Conservation (phyloP, 345 rosid species). For the Tarenaya hassleriana region DNA sequence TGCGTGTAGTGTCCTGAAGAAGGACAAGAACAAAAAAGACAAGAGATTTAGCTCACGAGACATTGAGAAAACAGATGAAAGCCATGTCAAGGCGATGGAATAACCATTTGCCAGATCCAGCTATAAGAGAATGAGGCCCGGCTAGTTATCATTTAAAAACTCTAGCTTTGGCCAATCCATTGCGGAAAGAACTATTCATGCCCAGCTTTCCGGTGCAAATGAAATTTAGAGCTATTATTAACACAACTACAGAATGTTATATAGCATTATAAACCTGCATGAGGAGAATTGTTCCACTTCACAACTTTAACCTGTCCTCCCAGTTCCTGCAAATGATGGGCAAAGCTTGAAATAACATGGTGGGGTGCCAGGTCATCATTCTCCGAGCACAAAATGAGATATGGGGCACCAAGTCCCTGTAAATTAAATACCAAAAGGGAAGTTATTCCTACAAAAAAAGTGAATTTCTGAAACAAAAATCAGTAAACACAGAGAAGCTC, state of each 20-base stretch:
- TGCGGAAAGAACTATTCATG: too few relatives aligned
- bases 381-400: conserved; percentile 76
- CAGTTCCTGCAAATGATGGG: conserved; percentile 46
- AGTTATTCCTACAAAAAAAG: conserved; percentile 8
- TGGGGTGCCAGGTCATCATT: conserved; percentile 66
- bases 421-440: conserved; percentile 9
- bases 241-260: conserved; percentile 1
- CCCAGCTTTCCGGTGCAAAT: background rate
- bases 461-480: conserved; percentile 8
- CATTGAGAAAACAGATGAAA: background rate
- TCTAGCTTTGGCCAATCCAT: background rate
- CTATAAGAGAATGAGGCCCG: too few relatives aligned
- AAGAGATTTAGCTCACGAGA: conserved; percentile 5
- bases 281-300: conserved; percentile 68
- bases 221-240: background rate
- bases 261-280: conserved; percentile 50
- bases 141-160: background rate
- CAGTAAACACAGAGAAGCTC: background rate
- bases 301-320: conserved; percentile 83
- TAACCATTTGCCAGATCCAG: background rate
- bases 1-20: conserved; percentile 64
- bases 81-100: background rate
- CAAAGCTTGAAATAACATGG: conserved; percentile 47
- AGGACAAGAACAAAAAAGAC: background rate
- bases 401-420: conserved; percentile 78